Evolutionary conservation across 179 eudicot genomes (phyloP), one percentile per base, ranked within the genome.

Genomic region (Beta lomatogona): DNA sequence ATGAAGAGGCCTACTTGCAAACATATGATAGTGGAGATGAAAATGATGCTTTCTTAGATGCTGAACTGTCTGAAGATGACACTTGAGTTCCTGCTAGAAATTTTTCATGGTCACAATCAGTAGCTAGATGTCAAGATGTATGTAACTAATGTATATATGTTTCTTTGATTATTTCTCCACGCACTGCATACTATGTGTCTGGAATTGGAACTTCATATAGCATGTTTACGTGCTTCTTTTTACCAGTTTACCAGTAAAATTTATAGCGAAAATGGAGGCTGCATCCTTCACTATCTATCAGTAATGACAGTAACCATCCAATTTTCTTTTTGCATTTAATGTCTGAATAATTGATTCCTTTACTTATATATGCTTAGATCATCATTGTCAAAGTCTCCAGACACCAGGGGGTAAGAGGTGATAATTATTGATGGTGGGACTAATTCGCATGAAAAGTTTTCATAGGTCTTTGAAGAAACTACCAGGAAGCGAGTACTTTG

Each of bases 1-100:
- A 71, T 79, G 93, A 92, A 88, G 92, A 88, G 78, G 89, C 90
- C 9, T 89, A 89, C 81, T 81, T 90, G 71, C 88, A 65, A 76
- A 79, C 82, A 70, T 90, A 90, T 55, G 86, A 86, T 73, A 84
- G 85, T 79, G 86, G 79, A 28, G 85, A 84, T 44, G 90, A 85
- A 78, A 83, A 61, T 31, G 75, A 63, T n/a, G 76, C 44, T 72
- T 58, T 58, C 70, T 68, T 9, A 68, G 58, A 44, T 58, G 55
- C 69, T 55, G 59, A 36, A 52, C 14, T 19, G 14, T 71, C 15
- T 45, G 21, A 58, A 73, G 80, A 75, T 36, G 4, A 70, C 66
- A 44, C 55, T 45, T 53, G 36, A 71, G 46, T n/a, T 71, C 16
- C 11, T n/a, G 52, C 22, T 69, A 9, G 3, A 18, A 22, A 71